Evolutionary conservation across 805 yeast species (phyloP), one percentile per base, ranked within the genome.

Genomic region (Candida pini): DNA sequence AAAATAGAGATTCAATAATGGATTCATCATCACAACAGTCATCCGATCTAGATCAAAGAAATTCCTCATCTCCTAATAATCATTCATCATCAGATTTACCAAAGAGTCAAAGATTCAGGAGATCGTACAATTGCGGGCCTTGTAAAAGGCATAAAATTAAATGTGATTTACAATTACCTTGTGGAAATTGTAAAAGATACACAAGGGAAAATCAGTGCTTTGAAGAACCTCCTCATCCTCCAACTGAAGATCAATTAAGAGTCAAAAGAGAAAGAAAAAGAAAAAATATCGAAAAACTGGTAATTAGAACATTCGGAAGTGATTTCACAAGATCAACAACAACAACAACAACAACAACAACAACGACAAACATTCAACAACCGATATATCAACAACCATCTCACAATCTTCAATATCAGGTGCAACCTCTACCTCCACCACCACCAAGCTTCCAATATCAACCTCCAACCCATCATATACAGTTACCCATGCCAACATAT

Each of bases 121-220:
- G 78, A 28, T 66, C 73, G n/a, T 73, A 73, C 46, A 67, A 68
- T 35, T 73, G 79, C 49, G 78, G 77, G 1, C 76, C 75, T 2
- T 73, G 79, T 43, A 70, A 70, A 43, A 50, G 58, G n/a, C 66
- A 68, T 37, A 73, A 73, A 49, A 69, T 71, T 47, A 71, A 70
- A 45, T 73, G 79, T 52, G 76, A 73, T 42, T 62, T 69, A 37
- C 47, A 56, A 3, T 12, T 31, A 16, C 39, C 39, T 6, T 26
- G 34, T 20, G 20, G 31, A 8, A 30, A 26, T 25, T 30, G 39
- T 31, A 28, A 31, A 16, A 19, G 31, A 17, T 46, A 44, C 22
- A 35, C 36, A 13, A 28, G 49, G 24, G 30, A 30, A 12, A 24
- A 35, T 2, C 28, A 38, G 8, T 49, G 54, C 36, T 9, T 31